These are phyloP conservation scores for Scedosporium apiospermum DNA, from an alignment of 2,329 filamentous ascomycete genomes.

Conservation along the genomic window DNA sequence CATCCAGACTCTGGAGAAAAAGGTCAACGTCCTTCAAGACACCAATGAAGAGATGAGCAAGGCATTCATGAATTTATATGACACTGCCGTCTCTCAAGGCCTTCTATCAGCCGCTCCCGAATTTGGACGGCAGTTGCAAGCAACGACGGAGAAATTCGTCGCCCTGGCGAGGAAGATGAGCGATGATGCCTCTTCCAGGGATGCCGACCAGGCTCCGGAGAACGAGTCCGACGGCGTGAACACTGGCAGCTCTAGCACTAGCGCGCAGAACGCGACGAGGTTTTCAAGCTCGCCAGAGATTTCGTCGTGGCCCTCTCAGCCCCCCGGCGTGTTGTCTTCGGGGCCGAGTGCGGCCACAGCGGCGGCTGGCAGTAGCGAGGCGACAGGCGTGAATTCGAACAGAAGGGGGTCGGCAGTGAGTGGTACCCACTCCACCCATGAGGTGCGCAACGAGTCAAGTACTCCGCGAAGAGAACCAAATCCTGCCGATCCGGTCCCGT, in stretches of 20 bases:
- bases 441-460: neutral
- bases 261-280: conserved; percentile 20
- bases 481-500: neutral
- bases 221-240: conserved; percentile 9
- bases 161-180: conserved; percentile 38
- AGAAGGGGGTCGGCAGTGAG: neutral
- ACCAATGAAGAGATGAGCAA: conserved; percentile 66
- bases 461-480: neutral
- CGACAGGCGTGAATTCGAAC: neutral
- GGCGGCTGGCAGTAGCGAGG: neutral
- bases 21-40: conserved; percentile 58
- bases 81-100: conserved; percentile 49
- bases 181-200: conserved; percentile 1
- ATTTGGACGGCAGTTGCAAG: conserved; percentile 46
- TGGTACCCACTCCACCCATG: neutral
- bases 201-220: conserved; percentile 9
- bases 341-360: neutral
- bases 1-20: conserved; percentile 61
- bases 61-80: conserved; percentile 58
- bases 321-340: neutral
- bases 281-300: conserved; percentile 7
- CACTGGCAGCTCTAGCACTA: conserved; percentile 1
- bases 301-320: neutral
- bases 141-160: conserved; percentile 49
- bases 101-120: conserved; percentile 46